These are phyloP conservation scores for Megacollybia platyphylla DNA, from an alignment of 1,284 basidiomycete genomes.

Conservation along the genomic window DNA sequence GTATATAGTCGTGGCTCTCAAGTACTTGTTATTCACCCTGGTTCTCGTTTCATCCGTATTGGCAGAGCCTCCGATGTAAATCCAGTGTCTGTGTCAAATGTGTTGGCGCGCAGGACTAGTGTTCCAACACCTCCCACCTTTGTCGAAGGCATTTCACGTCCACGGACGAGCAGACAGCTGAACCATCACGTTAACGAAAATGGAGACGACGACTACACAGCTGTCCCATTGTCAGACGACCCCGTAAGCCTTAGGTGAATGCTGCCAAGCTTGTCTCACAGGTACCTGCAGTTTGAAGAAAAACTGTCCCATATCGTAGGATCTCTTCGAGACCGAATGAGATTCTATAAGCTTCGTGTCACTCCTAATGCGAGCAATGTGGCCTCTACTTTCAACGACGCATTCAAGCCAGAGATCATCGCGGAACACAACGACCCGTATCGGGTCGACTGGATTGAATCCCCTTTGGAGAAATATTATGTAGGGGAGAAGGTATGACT, in stretches of 20 bases:
- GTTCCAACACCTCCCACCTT: slow-evolving; percentile 28
- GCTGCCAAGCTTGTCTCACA: not conserved
- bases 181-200: slow-evolving; percentile 9
- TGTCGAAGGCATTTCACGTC: slow-evolving; percentile 40
- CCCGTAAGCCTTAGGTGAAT: slow-evolving; percentile 29
- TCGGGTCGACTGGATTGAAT: slow-evolving; percentile 67
- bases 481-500: slow-evolving; percentile 58
- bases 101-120: slow-evolving; percentile 60
- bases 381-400: slow-evolving; percentile 64
- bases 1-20: slow-evolving; percentile 54
- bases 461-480: slow-evolving; percentile 31
- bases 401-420: slow-evolving; percentile 71
- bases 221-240: slow-evolving; percentile 37
- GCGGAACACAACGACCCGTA: slow-evolving; percentile 73
- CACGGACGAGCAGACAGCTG: slow-evolving; percentile 17
- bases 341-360: slow-evolving; percentile 77
- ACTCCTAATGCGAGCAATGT: slow-evolving; percentile 65
- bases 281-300: slow-evolving; percentile 43
- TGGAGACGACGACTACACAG: slow-evolving; percentile 28
- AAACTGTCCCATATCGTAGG: slow-evolving; percentile 63
- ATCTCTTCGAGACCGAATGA: slow-evolving; percentile 75
- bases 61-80: slow-evolving; percentile 85
- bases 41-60: slow-evolving; percentile 78
- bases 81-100: slow-evolving; percentile 63
- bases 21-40: slow-evolving; percentile 87